phyloP scores from a whole-genome alignment of 2,329 filamentous ascomycete species.

The Microcyclospora tardicrescens region DNA sequence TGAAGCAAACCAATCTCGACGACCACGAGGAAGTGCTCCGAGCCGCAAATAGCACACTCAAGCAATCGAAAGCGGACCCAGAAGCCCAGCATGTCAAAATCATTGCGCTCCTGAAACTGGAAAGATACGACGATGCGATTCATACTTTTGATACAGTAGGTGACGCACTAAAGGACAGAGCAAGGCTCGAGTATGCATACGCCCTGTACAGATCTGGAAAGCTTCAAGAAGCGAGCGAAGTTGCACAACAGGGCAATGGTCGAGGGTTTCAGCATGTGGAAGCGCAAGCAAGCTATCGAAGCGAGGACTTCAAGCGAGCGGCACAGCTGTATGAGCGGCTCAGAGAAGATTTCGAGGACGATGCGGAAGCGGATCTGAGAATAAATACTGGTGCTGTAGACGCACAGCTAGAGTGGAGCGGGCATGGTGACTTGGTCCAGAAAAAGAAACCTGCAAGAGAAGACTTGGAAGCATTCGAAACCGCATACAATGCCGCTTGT shows the following conservation, averaged over 20 bases:
- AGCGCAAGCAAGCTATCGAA: slow-evolving; percentile 57
- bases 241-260: slow-evolving; percentile 29
- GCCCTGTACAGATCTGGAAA: slow-evolving; percentile 70
- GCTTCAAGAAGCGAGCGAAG: slow-evolving; percentile 48
- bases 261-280: slow-evolving; percentile 47
- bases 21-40: slow-evolving; percentile 66
- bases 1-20: slow-evolving; percentile 45
- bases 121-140: slow-evolving; percentile 67
- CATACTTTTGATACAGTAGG: slow-evolving; percentile 53
- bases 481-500: slow-evolving; percentile 69
- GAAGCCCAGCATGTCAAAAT: slow-evolving; percentile 57
- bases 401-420: slow-evolving; percentile 61
- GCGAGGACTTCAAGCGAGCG: slow-evolving; percentile 58
- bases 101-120: slow-evolving; percentile 66
- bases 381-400: slow-evolving; percentile 64
- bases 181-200: slow-evolving; percentile 61
- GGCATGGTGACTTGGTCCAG: slow-evolving; percentile 38
- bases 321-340: slow-evolving; percentile 51
- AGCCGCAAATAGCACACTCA: slow-evolving; percentile 44
- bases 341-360: slow-evolving; percentile 32
- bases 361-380: slow-evolving; percentile 59
- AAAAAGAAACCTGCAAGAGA: slow-evolving; percentile 45
- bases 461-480: slow-evolving; percentile 65
- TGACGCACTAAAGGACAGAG: slow-evolving; percentile 46
- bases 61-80: slow-evolving; percentile 45